phyloP scores from a whole-genome alignment of 129 eudicot species.

The Arctium minus region DNA sequence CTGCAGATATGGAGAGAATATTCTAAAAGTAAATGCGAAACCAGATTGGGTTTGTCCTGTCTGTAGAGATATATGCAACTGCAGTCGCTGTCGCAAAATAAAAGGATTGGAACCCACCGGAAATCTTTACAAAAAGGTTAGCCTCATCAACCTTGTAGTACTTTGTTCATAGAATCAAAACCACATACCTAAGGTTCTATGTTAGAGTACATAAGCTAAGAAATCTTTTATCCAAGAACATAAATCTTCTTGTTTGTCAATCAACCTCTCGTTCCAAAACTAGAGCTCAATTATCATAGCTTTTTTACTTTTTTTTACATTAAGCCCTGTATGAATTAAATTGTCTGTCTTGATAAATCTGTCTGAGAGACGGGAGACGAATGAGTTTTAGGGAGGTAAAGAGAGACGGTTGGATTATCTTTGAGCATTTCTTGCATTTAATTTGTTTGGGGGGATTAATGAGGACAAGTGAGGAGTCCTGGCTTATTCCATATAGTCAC shows the following conservation, averaged over 20 bases:
- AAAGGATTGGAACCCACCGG: conserved; percentile 73
- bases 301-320: no score
- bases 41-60: conserved; percentile 69
- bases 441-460: no score
- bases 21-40: conserved; percentile 47
- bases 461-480: no score
- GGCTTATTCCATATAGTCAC: no score
- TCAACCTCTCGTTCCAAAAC: not conserved
- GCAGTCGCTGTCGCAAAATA: conserved; percentile 66
- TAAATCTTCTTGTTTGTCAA: not conserved
- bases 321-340: no score
- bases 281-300: not conserved
- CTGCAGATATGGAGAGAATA: conserved; percentile 74
- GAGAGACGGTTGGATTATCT: no score
- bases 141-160: conserved; percentile 7
- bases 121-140: conserved; percentile 56
- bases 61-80: conserved; percentile 82
- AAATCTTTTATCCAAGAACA: not conserved
- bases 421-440: no score
- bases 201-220: not conserved
- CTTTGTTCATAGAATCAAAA: not conserved
- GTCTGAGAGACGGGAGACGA: no score
- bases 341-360: no score
- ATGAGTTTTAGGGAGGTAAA: no score
- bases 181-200: no score